Base-by-base conservation (phyloP, 768 basidiomycete genomes). In the Grammothele lineata region DNA sequence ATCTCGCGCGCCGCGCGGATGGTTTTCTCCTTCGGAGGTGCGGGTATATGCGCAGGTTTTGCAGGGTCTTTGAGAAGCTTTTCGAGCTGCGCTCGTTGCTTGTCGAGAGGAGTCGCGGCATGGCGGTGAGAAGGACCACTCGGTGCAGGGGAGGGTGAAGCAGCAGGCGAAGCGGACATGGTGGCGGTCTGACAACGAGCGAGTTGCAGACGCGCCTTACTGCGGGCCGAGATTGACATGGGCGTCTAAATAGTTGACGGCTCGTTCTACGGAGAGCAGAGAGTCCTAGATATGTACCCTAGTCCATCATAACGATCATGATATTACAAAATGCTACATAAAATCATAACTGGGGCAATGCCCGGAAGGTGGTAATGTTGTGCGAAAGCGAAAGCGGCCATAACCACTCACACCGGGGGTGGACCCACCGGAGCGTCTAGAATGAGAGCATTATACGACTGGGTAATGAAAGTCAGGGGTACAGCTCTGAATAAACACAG, bases 21-120 rank as follows among this genome's bases (percentile, higher is more conserved):
- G 0, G 74, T 75, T 71, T 90, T 93, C 53, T 89, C 87, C 64
- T 89, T 87, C 5, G 87, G 85, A 1, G 87, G 73, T n/a, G 77
- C 59, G 2, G 94, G 92, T 9, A 98, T 70, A 60, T 79, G 78
- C 1, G 84, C 89, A 1, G 84, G 81, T 62, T 92, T 94, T 6
- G 76, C 63, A 1, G 96, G 96, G 57, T 98, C 89, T 62, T 87
- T 90, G 52, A 98, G 80, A 26, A 99, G 80, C 55, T 80, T 87
- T 19, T 90, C 89, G 22, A 99, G 83, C 64, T 96, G 86, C 3
- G 66, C 61, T 30, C 74, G 71, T 57, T 83, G 82, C 12, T 64
- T 63, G 17, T 83, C 81, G 11, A 75, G 61, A 15, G 80, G 64
- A 19, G 71, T 78, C 21, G 70, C 60, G 0, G 75, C 75, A 75